Evolutionary conservation across 768 basidiomycete genomes (phyloP).

Genomic region (Cantharellus anzutake): DNA sequence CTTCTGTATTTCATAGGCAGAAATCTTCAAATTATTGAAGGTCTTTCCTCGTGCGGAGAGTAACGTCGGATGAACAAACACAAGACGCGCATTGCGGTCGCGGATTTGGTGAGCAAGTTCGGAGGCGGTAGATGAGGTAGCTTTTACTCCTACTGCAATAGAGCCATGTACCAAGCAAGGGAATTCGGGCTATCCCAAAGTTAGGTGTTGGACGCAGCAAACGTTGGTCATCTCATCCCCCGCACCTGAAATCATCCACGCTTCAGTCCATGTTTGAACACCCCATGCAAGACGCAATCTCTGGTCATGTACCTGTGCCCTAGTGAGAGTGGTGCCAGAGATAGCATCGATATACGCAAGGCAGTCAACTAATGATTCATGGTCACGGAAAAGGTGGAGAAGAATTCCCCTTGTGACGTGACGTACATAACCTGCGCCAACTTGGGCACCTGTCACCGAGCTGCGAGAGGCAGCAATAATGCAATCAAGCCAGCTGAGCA

Average conservation of each 20-base stretch:
- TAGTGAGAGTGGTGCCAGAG: background rate
- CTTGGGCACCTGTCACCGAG: too few species aligned
- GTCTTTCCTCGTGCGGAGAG: constrained; percentile 15
- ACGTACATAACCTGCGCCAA: too few species aligned
- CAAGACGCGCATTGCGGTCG: constrained; percentile 14
- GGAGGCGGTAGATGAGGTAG: constrained; percentile 14
- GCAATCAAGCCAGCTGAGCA: too few species aligned
- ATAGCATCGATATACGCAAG: background rate
- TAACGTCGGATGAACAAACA: constrained; percentile 19
- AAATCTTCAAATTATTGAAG: constrained; percentile 10
- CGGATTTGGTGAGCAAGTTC: constrained; percentile 21
- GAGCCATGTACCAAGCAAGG: constrained; percentile 13
- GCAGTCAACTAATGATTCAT: background rate
- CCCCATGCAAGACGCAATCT: background rate
- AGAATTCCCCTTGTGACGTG: too few species aligned
- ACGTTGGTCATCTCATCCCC: background rate
- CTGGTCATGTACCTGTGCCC: background rate
- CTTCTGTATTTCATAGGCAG: constrained; percentile 1
- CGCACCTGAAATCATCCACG: constrained; percentile 13
- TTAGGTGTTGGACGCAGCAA: background rate
- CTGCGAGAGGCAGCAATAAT: too few species aligned
- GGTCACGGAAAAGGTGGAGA: background rate
- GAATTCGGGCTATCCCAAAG: constrained; percentile 11
- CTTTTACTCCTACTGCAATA: constrained; percentile 13
- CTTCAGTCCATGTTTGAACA: constrained; percentile 10